Evolutionary conservation across 208 protist species (phyloP).

Genomic region (Phytomonas sp.): DNA sequence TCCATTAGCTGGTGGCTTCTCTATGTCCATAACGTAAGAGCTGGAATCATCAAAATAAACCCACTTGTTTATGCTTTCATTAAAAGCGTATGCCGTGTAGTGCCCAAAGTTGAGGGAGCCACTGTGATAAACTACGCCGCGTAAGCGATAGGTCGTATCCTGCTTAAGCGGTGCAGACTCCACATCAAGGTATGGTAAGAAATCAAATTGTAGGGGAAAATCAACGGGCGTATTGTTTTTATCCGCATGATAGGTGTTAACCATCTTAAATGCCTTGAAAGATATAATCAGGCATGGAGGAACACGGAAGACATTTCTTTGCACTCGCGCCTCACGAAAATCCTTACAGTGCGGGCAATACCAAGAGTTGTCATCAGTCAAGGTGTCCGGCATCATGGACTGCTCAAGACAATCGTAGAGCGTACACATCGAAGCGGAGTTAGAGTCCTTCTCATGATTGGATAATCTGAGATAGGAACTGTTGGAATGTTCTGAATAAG

Average conservation of each 20-base stretch:
- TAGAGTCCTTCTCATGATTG: not conserved
- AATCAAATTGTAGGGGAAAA: conserved; percentile 47
- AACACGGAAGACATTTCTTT: conserved; percentile 55
- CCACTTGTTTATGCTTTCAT: conserved; percentile 47
- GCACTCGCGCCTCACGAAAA: conserved; percentile 40
- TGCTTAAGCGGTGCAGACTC: conserved; percentile 20
- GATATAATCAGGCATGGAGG: conserved; percentile 68
- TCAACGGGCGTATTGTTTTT: conserved; percentile 67
- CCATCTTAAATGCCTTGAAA: conserved; percentile 72
- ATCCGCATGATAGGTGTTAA: conserved; percentile 30
- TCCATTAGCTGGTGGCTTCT: conserved; percentile 18
- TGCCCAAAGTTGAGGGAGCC: conserved; percentile 72
- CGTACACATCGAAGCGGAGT: conserved; percentile 24
- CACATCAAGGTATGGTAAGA: conserved; percentile 46
- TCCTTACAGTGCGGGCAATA: conserved; percentile 68
- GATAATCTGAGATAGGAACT: not conserved
- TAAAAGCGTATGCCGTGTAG: conserved; percentile 64
- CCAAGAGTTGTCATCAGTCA: conserved; percentile 53
- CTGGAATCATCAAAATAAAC: conserved; percentile 69
- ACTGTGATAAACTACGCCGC: conserved; percentile 68
- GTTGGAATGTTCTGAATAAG: not conserved
- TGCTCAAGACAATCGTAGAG: conserved; percentile 33
- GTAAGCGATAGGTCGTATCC: conserved; percentile 47
- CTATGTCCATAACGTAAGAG: conserved; percentile 19
- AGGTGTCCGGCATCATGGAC: conserved; percentile 37